Evolutionary conservation across 441 rosid genomes (phyloP).

Genomic region (Adansonia madagascariensis): DNA sequence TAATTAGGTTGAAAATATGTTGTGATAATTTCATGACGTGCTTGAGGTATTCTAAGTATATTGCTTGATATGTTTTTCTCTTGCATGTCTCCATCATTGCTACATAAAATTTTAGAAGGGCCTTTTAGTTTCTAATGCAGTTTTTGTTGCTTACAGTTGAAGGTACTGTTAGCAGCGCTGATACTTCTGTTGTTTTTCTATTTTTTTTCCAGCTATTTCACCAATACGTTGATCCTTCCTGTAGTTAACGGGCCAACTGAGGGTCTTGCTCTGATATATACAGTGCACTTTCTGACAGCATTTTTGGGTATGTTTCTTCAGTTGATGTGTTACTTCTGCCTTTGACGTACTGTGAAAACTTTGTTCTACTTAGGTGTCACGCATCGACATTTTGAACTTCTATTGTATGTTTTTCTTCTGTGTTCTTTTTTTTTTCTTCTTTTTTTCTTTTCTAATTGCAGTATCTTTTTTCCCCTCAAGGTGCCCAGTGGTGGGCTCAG

Average conservation of each 20-base stretch:
- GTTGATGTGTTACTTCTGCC: slow-evolving; percentile 8
- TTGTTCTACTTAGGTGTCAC: too few species aligned
- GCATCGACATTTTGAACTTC: too few species aligned
- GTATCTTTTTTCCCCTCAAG: slow-evolving; percentile 39
- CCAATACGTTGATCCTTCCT: slow-evolving; percentile 89
- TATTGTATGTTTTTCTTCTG: not conserved
- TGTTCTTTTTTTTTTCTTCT: not conserved
- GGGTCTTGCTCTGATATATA: slow-evolving; percentile 86
- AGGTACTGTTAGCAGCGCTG: slow-evolving; percentile 18
- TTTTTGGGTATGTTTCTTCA: slow-evolving; percentile 71
- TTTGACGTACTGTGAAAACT: slow-evolving; percentile 5
- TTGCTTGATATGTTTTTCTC: not conserved
- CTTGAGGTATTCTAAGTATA: not conserved
- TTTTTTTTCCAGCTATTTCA: slow-evolving; percentile 70
- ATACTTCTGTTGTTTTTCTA: slow-evolving; percentile 31
- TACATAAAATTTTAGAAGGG: not conserved
- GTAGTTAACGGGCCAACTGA: slow-evolving; percentile 95
- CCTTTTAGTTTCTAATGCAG: not conserved
- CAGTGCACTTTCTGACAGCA: slow-evolving; percentile 75
- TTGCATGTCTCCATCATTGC: not conserved
- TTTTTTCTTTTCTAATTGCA: slow-evolving; percentile 2
- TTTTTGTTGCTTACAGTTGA: slow-evolving; percentile 19
- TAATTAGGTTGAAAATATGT: not conserved
- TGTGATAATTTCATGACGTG: not conserved
- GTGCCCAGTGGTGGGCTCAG: slow-evolving; percentile 96